Evolutionary conservation across 345 rosid species (phyloP), one percentile per base, ranked within the genome.

Genomic region (Populus deltoides): DNA sequence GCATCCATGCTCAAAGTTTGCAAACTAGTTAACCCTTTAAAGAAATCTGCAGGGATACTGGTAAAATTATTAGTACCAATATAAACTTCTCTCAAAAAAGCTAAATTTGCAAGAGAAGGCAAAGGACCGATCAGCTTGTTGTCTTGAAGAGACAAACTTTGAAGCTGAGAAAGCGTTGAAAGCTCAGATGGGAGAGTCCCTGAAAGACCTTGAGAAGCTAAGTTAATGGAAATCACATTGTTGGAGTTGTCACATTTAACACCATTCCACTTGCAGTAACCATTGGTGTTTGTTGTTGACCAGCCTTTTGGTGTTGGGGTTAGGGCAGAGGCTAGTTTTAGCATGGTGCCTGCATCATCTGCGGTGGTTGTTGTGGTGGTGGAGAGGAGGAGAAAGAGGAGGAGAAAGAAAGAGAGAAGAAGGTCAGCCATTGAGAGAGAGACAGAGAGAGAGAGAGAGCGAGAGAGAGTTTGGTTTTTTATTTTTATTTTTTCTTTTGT

Each of bases 211-310:
- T 55, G 22, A 25, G 71, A 57, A 18, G 83, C 35, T 68, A 93
- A 87, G 78, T 66, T 75, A 62, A 95, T 89, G 73, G 71, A 35
- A 22, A 80, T 84, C 22, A 94, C 94, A 18, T 90, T 74, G 45
- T 74, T 66, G 6, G 86, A 80, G 63, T 78, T 45, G 78, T 86
- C 88, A 65, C 97, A 93, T 2, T 0, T 24, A 51, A 93, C 68
- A 81, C 95, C 93, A 0, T 12, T 13, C 98, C 98, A 94, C 0
- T 27, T 5, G 81, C 98, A 94, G 83, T 55, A 84, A 51, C 27
- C 79, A 53, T 69, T 8, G 7, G 87, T 79, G 27, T 85, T 79
- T 10, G 73, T 59, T 35, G 86, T 45, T 1, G 93, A 88, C 98
- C 98, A 93, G 17, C 79, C 84, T 8, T 84, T 35, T 18, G 98